Percentiles rank a stretch among this genome's conserved stretches.
phyloP scores from a whole-genome alignment of 352 stramenopile genomes.

The Pythium aphanidermatum region DNA sequence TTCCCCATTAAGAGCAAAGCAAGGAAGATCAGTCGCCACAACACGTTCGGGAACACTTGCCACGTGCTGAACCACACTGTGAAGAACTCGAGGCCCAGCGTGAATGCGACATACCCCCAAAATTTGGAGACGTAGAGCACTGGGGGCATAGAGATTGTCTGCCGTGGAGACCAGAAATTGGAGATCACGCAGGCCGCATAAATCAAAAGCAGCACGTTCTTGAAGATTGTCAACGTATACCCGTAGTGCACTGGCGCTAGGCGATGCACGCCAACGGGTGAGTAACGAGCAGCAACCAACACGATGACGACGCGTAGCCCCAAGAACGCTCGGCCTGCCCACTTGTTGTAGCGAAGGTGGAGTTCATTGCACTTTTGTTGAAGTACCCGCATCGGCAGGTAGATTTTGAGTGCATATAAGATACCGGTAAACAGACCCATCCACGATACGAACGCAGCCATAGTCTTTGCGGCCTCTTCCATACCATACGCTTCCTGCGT shows the following conservation, averaged over 20 bases:
- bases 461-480: conserved; percentile 63
- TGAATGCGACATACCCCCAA: conserved; percentile 56
- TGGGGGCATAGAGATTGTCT: conserved; percentile 53
- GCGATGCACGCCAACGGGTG: conserved; percentile 55
- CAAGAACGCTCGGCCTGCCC: conserved; percentile 42
- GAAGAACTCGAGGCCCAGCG: conserved; percentile 42
- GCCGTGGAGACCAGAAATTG: conserved; percentile 64
- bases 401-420: conserved; percentile 60
- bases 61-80: conserved; percentile 81
- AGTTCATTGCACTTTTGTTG: conserved; percentile 57
- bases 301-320: conserved; percentile 55
- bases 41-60: conserved; percentile 66
- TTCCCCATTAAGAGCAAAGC: conserved; percentile 44
- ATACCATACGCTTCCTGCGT: conserved; percentile 63
- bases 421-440: conserved; percentile 52
- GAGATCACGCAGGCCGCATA: conserved; percentile 71
- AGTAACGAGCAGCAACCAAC: conserved; percentile 45
- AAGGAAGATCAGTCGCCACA: conserved; percentile 66
- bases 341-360: conserved; percentile 44
- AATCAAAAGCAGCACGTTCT: conserved; percentile 76
- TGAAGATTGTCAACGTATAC: conserved; percentile 68
- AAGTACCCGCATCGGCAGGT: conserved; percentile 49
- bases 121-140: conserved; percentile 67
- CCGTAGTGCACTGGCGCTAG: conserved; percentile 68
- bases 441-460: conserved; percentile 46